These are phyloP conservation scores for Botryotinia calthae DNA, from an alignment of 2,329 filamentous ascomycete species.

Conservation along the genomic window DNA sequence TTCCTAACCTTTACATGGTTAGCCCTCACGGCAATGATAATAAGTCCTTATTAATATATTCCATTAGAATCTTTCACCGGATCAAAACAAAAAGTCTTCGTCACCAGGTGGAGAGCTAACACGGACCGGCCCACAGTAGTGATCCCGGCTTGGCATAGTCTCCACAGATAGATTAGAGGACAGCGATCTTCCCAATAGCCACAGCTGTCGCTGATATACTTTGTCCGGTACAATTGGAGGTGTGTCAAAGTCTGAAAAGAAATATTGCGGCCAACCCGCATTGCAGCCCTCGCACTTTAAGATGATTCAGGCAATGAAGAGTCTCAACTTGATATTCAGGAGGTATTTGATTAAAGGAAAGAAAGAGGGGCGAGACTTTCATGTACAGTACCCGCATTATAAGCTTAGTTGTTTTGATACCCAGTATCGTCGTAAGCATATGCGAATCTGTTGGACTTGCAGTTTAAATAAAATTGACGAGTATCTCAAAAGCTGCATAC, in stretches of 20 bases:
- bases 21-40: too few relatives aligned
- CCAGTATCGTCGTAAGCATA: not conserved
- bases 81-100: not conserved
- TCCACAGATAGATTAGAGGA: not conserved
- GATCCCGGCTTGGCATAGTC: conserved; percentile 14
- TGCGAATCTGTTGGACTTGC: not conserved
- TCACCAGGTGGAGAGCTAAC: conserved; percentile 7
- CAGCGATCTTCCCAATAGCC: not conserved
- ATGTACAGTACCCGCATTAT: not conserved
- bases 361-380: not conserved
- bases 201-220: not conserved
- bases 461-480: not conserved
- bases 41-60: too few relatives aligned
- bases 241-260: not conserved
- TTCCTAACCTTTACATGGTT: too few relatives aligned
- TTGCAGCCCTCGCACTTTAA: too few relatives aligned
- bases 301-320: not conserved
- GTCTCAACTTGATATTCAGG: not conserved
- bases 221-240: not conserved
- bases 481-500: not conserved
- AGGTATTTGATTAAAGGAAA: not conserved
- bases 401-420: not conserved
- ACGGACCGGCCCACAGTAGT: not conserved
- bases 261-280: not conserved
- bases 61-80: too few relatives aligned